Base-by-base conservation (phyloP, 257 asterid species). In the Schizonepeta tenuifolia region DNA sequence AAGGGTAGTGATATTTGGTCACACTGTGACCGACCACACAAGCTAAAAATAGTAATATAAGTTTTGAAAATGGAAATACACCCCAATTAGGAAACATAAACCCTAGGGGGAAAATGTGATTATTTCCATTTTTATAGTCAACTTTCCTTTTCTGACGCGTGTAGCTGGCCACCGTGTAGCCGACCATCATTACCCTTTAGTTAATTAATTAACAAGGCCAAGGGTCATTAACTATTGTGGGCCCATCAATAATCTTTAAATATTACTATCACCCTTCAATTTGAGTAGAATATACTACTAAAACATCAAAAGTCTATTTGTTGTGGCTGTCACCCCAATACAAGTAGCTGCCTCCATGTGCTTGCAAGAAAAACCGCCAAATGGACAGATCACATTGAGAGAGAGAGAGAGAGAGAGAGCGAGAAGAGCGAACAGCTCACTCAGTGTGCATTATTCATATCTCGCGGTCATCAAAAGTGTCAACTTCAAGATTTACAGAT, bases 401-500 rank as follows among this genome's bases (percentile, higher is more conserved):
- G 31, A 43, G 67, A 47, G 20, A 46, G 17, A 56, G 60, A n/a
- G 11, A 50, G 64, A 62, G 44, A 64, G 72, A 54, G 36, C 40
- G 43, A 60, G 75, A 33, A 58, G 49, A 69, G 14, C 64, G 73
- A 56, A 3, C 54, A 47, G 71, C 51, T 65, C 70, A 71, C 13
- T 17, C 14, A 68, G 72, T 49, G 44, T 40, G 44, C 26, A 70
- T 73, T 78, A 76, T 73, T 75, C 57, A 36, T 49, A 64, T 49
- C 67, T 66, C 80, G 51, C 57, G 63, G 47, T 69, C 64, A 49
- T 70, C 78, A 57, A 51, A 49, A 77, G 80, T 58, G 70, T 72
- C 67, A 58, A 56, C 36, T 56, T 31, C 74, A 73, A 44, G 65
- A 65, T 74, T 60, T 78, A 78, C 79, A 86, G 77, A 75, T 55